Conservation (phyloP, 345 rosid species). For the Mercurialis annua region DNA sequence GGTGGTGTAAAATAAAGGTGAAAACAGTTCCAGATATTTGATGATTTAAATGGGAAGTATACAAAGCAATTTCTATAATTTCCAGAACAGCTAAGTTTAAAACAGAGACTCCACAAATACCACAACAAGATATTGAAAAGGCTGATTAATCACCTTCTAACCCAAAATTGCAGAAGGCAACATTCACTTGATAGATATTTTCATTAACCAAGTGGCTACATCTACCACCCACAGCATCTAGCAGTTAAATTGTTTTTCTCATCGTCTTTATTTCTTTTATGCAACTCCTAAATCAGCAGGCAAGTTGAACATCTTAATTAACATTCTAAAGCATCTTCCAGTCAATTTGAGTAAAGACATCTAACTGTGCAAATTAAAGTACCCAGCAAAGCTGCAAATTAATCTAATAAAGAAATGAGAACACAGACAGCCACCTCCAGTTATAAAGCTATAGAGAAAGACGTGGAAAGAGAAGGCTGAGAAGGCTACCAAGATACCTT, state of each 20-base stretch:
- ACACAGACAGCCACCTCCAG: not conserved
- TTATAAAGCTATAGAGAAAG: not conserved
- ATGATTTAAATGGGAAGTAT: not conserved
- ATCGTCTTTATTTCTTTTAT: not conserved
- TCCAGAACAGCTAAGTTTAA: not conserved
- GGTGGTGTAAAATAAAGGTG: not conserved
- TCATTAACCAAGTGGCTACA: not conserved
- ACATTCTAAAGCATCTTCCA: not conserved
- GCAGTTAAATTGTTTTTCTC: not conserved
- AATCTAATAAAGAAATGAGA: not conserved
- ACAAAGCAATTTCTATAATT: not conserved
- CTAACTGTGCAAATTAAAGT: not conserved
- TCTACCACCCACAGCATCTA: not conserved
- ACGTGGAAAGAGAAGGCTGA: not conserved
- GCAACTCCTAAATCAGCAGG: not conserved
- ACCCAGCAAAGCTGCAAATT: not conserved
- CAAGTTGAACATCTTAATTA: not conserved
- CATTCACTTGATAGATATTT: not conserved
- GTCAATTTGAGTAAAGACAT: not conserved
- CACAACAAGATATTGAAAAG: not conserved
- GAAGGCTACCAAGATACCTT: conserved; percentile 44
- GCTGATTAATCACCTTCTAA: not conserved
- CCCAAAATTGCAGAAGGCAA: not conserved
- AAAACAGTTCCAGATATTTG: not conserved
- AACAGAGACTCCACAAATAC: not conserved